A percentile compares a stretch with the other conserved stretches of the same genome.
phyloP scores from a whole-genome alignment of 331 rosid species.

The Erythrophleum ivorense region DNA sequence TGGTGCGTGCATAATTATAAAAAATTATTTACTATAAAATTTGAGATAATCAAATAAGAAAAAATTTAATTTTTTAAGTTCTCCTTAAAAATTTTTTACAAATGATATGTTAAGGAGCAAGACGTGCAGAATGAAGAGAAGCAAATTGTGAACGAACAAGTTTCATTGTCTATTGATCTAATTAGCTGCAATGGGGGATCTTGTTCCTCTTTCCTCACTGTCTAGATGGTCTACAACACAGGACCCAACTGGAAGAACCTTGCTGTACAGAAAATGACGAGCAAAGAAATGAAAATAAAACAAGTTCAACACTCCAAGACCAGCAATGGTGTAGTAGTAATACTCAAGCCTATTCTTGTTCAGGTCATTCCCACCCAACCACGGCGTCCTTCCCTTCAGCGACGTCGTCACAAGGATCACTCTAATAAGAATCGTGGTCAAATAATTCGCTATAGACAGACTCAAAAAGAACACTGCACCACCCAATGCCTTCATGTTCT shows the following conservation, averaged over 20 bases:
- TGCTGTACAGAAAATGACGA: constrained; percentile 32
- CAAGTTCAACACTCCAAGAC: constrained; percentile 45
- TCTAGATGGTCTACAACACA: neutral
- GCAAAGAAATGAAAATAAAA: constrained; percentile 51
- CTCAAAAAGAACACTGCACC: constrained; percentile 64
- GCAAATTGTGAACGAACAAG: neutral
- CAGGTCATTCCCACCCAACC: constrained; percentile 69
- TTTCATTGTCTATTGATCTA: neutral
- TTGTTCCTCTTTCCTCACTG: constrained; percentile 29
- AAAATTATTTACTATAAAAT: too few species aligned
- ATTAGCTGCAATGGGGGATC: neutral
- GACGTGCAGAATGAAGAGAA: neutral
- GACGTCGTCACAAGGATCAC: constrained; percentile 27
- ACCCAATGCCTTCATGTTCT: constrained; percentile 62
- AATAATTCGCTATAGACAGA: constrained; percentile 49
- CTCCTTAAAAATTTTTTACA: too few species aligned
- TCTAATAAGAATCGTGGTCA: constrained; percentile 44
- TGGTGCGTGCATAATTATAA: too few species aligned
- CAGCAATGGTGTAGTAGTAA: constrained; percentile 56
- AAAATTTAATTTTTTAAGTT: too few species aligned
- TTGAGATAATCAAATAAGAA: too few species aligned
- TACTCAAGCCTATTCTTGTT: constrained; percentile 63
- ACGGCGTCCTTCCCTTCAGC: constrained; percentile 34
- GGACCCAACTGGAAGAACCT: neutral
- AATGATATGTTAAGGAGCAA: neutral